Percentiles rank a stretch among this genome's conserved stretches.
phyloP scores from a whole-genome alignment of 2,329 filamentous ascomycete genomes.

The Aspergillus nomiae region DNA sequence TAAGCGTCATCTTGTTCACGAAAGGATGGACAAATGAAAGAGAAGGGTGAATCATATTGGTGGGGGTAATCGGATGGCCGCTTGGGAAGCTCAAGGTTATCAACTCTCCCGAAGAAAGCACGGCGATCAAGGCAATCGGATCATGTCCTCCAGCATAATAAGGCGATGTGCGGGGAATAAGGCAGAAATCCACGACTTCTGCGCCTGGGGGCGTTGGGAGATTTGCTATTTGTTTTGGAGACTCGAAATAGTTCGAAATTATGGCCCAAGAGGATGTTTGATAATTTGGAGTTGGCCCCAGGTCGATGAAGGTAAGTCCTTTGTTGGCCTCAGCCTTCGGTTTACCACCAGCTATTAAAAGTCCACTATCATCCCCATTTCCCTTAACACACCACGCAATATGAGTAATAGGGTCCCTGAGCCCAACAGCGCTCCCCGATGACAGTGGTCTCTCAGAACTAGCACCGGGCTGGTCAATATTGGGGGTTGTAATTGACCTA shows the following conservation, averaged over 20 bases:
- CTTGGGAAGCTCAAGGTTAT: conserved; percentile 90
- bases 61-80: conserved; percentile 86
- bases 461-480: conserved; percentile 68
- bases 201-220: conserved; percentile 77
- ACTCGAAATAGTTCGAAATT: conserved; percentile 75
- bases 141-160: conserved; percentile 88
- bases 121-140: conserved; percentile 78
- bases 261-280: conserved; percentile 88
- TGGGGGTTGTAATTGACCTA: conserved; percentile 72
- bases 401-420: conserved; percentile 74
- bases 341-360: conserved; percentile 83
- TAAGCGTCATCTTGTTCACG: conserved; percentile 70
- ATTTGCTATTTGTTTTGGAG: conserved; percentile 69
- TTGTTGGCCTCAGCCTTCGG: conserved; percentile 67
- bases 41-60: conserved; percentile 87
- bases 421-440: conserved; percentile 54
- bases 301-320: conserved; percentile 84
- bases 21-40: conserved; percentile 90
- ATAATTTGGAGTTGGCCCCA: conserved; percentile 87
- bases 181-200: conserved; percentile 75
- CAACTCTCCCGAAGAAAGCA: conserved; percentile 84
- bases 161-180: conserved; percentile 79
- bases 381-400: conserved; percentile 93
- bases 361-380: conserved; percentile 88
- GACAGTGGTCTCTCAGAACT: conserved; percentile 44